Conservation (phyloP, 345 rosid genomes). For the Sisymbrium altissimum region DNA sequence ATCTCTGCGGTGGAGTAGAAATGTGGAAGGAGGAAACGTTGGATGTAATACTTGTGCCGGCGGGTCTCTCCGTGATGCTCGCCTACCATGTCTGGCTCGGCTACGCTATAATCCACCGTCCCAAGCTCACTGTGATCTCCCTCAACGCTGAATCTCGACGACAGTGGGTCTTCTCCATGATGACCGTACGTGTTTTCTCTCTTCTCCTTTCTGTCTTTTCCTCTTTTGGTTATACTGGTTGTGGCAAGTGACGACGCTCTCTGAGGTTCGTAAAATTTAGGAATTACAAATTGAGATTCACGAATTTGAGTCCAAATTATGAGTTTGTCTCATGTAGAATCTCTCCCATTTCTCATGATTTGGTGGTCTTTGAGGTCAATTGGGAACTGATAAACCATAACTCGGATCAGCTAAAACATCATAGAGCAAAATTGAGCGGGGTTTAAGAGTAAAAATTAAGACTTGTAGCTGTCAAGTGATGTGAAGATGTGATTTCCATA, state of each 20-base stretch:
- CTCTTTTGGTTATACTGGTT: not conserved
- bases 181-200: slow-evolving; percentile 53
- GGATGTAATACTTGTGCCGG: slow-evolving; percentile 43
- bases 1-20: not conserved
- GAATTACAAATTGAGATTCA: too few relatives aligned
- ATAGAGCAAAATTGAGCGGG: not conserved
- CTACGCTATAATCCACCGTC: slow-evolving; percentile 33
- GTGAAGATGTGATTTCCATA: not conserved
- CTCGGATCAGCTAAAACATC: not conserved
- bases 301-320: too few relatives aligned
- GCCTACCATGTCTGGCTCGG: slow-evolving; percentile 51
- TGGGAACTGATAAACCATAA: too few relatives aligned
- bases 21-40: slow-evolving; percentile 38
- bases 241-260: not conserved
- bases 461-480: not conserved
- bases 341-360: too few relatives aligned
- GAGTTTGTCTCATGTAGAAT: too few relatives aligned
- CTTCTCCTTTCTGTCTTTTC: not conserved
- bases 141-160: slow-evolving; percentile 79
- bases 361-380: too few relatives aligned
- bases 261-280: too few relatives aligned
- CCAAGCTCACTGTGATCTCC: slow-evolving; percentile 48
- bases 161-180: slow-evolving; percentile 77
- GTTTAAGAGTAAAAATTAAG: not conserved
- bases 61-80: slow-evolving; percentile 38